Evolutionary conservation across 2,329 filamentous ascomycete species (phyloP).

Genomic region (Pseudogymnoascus sp.): DNA sequence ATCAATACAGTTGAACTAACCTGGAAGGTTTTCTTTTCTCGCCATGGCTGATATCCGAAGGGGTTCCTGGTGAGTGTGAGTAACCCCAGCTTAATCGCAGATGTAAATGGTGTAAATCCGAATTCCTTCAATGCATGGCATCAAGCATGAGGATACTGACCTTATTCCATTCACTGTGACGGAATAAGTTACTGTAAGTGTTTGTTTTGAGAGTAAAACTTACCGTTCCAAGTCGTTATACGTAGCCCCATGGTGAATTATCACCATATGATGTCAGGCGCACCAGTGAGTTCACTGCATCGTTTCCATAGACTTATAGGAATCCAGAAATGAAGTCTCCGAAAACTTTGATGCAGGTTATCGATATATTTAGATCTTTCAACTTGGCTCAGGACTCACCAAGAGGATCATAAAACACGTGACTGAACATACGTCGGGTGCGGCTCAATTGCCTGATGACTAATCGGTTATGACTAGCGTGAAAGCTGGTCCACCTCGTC

Average conservation of each 20-base stretch:
- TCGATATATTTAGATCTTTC: background rate
- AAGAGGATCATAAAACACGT: background rate
- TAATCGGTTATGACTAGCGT: conserved; percentile 7
- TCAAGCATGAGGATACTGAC: conserved; percentile 33
- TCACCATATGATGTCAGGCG: background rate
- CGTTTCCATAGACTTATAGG: background rate
- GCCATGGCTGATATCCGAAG: conserved; percentile 80
- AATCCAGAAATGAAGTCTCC: background rate
- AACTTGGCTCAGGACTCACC: background rate
- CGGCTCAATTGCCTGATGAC: background rate
- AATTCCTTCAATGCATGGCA: background rate
- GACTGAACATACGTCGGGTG: background rate
- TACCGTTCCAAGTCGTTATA: conserved; percentile 84
- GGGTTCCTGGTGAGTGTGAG: conserved; percentile 54
- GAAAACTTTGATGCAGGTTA: background rate
- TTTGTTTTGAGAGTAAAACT: conserved; percentile 23
- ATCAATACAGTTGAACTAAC: conserved; percentile 33
- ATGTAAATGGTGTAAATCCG: background rate
- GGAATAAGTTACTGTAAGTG: conserved; percentile 16
- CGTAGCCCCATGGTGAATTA: conserved; percentile 57
- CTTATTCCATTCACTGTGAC: conserved; percentile 69
- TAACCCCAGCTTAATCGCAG: background rate
- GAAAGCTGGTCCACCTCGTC: conserved; percentile 8
- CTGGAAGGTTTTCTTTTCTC: conserved; percentile 62
- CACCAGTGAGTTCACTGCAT: background rate